Evolutionary conservation across 1,139 yeast species (phyloP), one percentile per base, ranked within the genome.

Genomic region (Candida mesenterica): DNA sequence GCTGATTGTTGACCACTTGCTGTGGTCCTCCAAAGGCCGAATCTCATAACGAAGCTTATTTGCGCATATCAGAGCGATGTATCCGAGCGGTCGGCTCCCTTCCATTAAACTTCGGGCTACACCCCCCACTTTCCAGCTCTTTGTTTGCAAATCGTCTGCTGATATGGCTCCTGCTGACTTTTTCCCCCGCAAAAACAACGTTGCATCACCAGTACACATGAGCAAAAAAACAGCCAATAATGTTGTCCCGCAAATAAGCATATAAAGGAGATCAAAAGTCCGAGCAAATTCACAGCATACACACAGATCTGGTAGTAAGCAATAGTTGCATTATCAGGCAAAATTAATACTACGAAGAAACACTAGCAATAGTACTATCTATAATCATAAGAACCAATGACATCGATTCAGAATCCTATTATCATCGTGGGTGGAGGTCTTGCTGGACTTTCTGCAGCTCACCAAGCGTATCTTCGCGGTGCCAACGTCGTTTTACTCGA

Each of bases 401-500:
- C 25, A 4, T 28, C 23, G 3, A 34, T 39, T 34, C 33, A 40
- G 16, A 68, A 67, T 40, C 69, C 77, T 2, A 59, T 83, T 12
- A 76, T 85, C 14, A 69, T 85, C 23, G 84, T 85, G 19, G 95
- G 95, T 1, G 83, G 90, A 3, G 95, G 95, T 0, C 65, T 85
- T 32, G 88, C 95, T 3, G 95, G 95, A 1, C 64, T 85, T 20
- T 71, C 85, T n/a, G 81, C 90, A 2, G 83, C 88, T 1, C 85
- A 79, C 52, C 82, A 80, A 48, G 71, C 82, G 13, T 68, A 79
- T 37, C 62, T 71, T 38, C 65, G 79, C 33, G 75, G 80, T 34
- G 65, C 83, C 50, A 61, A 77, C 46, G 77, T 82, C 12, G 57
- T 82, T 0, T 50, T 83, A 13, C 49, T 83, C 15, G 90, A 83